Evolutionary conservation across 306 rosid genomes (phyloP), one percentile per base, ranked within the genome.

Genomic region (Rubus parviflorus): DNA sequence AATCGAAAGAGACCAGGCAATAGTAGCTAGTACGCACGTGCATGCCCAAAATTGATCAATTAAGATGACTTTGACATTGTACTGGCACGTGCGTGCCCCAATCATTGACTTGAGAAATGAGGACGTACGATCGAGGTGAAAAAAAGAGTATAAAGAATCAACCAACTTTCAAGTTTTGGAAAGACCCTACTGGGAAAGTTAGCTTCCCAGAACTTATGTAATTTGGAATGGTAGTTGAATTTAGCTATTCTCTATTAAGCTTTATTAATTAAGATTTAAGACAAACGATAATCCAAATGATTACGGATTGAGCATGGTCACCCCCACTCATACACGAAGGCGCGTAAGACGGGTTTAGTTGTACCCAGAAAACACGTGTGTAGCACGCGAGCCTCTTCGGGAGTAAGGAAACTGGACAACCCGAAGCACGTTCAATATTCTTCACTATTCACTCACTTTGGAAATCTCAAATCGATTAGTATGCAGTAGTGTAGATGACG

Each of bases 121-220:
- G 35, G 35, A 30, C 1, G n/a, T n/a, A n/a, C n/a, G n/a, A n/a
- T n/a, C n/a, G 35, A 30, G 35, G 35, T 30, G 1, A 30, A 30
- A 30, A 30, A 30, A 30, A 30, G 35, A 15, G 12, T 6, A 17
- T 2, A 45, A 46, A 30, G 51, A 40, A 41, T 43, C 52, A 75
- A 75, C 61, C 2, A 75, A 75, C 70, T 62, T 75, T 75, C 78
- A 75, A 75, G 40, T 60, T 43, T 30, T 13, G 69, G 47, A 1
- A 45, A 58, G 47, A 9, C 70, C 70, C 47, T 17, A 61, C 46
- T 37, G 78, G 56, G 70, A 75, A 75, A 75, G 78, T 75, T 75
- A 75, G 78, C 35, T 75, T 75, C 69, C 45, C 35, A 42, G 43
- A 19, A 8, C 4, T 66, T 19, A 10, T 8, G 11, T 20, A 13